Percentiles rank a stretch among this genome's conserved stretches.
These are phyloP conservation scores for Exophiala mesophila DNA, from an alignment of 2,329 filamentous ascomycete genomes.

Conservation along the genomic window DNA sequence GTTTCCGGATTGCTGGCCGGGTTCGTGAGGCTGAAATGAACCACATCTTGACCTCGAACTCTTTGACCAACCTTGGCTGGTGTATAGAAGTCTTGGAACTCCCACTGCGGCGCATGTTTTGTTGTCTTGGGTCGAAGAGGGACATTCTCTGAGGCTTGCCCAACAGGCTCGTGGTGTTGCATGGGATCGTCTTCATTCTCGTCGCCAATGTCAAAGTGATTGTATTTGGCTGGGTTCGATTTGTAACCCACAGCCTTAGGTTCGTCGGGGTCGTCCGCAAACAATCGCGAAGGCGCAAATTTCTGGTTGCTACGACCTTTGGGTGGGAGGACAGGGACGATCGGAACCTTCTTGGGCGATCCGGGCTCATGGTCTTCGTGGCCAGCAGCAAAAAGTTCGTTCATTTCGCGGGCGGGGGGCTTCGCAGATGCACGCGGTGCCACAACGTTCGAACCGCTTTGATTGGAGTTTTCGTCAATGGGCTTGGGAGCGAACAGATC, in stretches of 20 bases:
- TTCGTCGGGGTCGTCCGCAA: slow-evolving; percentile 49
- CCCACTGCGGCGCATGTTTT: slow-evolving; percentile 67
- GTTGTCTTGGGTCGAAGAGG: slow-evolving; percentile 19
- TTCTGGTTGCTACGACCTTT: slow-evolving; percentile 49
- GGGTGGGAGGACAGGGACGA: slow-evolving; percentile 33
- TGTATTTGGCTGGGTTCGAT: slow-evolving; percentile 72
- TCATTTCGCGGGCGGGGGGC: slow-evolving; percentile 61
- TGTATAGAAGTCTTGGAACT: slow-evolving; percentile 81
- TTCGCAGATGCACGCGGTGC: slow-evolving; percentile 65
- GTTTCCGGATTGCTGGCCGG: slow-evolving; percentile 49
- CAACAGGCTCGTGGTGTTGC: slow-evolving; percentile 24
- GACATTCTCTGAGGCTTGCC: slow-evolving; percentile 24
- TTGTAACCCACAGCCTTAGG: slow-evolving; percentile 46
- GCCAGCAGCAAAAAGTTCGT: slow-evolving; percentile 62
- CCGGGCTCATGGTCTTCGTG: slow-evolving; percentile 36
- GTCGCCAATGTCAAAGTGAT: slow-evolving; percentile 76
- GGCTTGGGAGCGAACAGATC: slow-evolving; percentile 20
- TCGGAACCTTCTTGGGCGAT: slow-evolving; percentile 24
- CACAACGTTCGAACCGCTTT: slow-evolving; percentile 57
- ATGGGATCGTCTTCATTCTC: slow-evolving; percentile 26
- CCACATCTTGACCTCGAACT: slow-evolving; percentile 62
- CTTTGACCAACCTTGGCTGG: slow-evolving; percentile 69
- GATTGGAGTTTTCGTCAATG: slow-evolving; percentile 15
- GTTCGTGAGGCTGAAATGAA: slow-evolving; percentile 71
- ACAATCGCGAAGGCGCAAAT: slow-evolving; percentile 51